Base-by-base conservation (phyloP, 2,329 filamentous ascomycete genomes). In the Penicillium brasilianum region DNA sequence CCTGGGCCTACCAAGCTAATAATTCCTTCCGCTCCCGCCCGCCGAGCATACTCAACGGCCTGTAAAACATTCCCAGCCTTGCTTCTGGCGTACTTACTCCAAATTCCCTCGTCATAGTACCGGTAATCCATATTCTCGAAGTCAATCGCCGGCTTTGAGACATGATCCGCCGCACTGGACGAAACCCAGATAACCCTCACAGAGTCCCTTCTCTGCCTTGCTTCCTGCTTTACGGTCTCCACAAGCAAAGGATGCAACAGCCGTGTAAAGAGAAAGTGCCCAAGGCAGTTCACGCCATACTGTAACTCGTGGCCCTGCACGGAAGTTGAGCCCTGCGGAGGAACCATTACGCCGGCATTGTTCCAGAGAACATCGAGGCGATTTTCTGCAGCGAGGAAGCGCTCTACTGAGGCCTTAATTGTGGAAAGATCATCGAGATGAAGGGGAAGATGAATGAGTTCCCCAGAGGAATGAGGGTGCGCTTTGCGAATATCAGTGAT, bases 381-480 rank as follows among this genome's bases (percentile, higher is more conserved):
- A 20, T 43, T 16, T 20, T 43, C 14, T 16, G 18, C 14, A 20
- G 39, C 39, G 39, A 43, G 39, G 18, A 43, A 20, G 18, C 14
- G 39, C 39, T 43, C 14, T 43, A 43, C 14, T 43, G 18, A 43
- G 39, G 39, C 39, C 39, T 20, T 43, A 32, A 32, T 32, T 32
- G 30, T 32, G 30, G 30, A 32, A 32, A 32, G 30, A 32, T 32
- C 30, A 32, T 43, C 39, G 39, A 43, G 18, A 43, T 43, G 14
- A 16, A 43, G 39, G 39, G 39, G 39, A 43, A 43, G 39, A 59
- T 57, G n/a, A 64, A 62, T 7, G 61, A 43, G 51, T 52, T 62
- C 39, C 39, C 30, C 30, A 32, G 30, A 32, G 30, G 30, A 32
- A 32, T 32, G 30, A 32, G 30, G 30, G 30, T 32, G 30, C 30